Base-by-base conservation (phyloP, 192 early-diverging fungal genomes). In the Entomortierella chlamydospora region DNA sequence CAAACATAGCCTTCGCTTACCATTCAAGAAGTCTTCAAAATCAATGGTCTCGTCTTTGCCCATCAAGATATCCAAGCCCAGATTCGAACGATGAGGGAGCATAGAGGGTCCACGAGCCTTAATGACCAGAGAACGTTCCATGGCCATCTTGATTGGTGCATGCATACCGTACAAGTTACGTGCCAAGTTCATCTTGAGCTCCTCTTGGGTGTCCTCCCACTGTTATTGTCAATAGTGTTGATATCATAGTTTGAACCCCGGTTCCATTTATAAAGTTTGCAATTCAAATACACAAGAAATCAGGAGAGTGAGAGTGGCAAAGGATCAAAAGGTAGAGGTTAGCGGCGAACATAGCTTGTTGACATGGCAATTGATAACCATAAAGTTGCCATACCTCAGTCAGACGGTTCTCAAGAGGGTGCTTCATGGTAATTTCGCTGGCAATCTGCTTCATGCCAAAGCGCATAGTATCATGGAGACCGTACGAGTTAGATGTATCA, bases 41-140 rank as follows among this genome's bases (percentile, higher is more conserved):
- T 95, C 98, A 64, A 98, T 91, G 9, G 91, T 90, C 58, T 91
- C 88, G 83, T 99, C 98, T 69, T 88, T 90, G 61, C 96, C 96
- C 63, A 85, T 82, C 51, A 99, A 85, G 60, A 99, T 96, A 82
- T 97, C 95, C 61, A 94, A 62, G 55, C 84, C 81, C 0, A 87
- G 30, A 62, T 93, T 94, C 33, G 90, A 88, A 29, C 29, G 74
- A 61, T 59, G 87, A 79, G 52, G 92, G 57, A 57, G 85, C 85
- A 64, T 92, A 84, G 58, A 88, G 70, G 57, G 83, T 73, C 58
- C 54, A 57, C 54, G 69, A 65, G 87, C 86, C 69, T 73, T 86
- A 77, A 76, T 74, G 29, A 94, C 89, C 8, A 95, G 70, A 53
- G 82, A 86, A 57, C 90, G 86, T 74, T 98, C 96, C 96, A 98